Evolutionary conservation across 441 rosid genomes (phyloP), one percentile per base, ranked within the genome.

Genomic region (Bocquillonia castaneifolia): DNA sequence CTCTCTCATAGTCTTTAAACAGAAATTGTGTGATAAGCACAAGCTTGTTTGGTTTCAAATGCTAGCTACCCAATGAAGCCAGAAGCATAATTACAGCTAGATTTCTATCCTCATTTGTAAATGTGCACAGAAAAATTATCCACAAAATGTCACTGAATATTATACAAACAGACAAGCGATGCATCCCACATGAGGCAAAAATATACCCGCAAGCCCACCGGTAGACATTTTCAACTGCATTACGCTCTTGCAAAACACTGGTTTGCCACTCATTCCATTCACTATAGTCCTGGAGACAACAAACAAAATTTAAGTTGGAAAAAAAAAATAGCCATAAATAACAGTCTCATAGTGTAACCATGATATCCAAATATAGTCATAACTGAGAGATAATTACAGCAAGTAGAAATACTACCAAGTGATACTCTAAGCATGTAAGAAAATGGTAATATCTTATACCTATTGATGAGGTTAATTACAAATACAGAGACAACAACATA

Each of bases 151-250:
- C 36, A 31, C 47, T 32, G 56, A 55, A 28, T 8, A 22, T 14
- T 28, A 57, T 57, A 62, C 23, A 62, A 40, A 54, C 26, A 23
- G 20, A 54, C 14, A 1, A 29, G 67, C 52, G 75, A 63, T 34
- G 64, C 50, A 76, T 40, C 22, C 54, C 26, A 76, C 20, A 69
- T 42, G 67, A 71, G 61, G 23, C 31, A 45, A 66, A 47, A 69
- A 6, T 63, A 71, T 89, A 95, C 99, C 99, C 98, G 77, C 99
- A 95, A 57, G 88, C 91, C 99, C 99, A 95, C 68, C 89, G 80
- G 70, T 83, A 83, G 60, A 92, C 98, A 86, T 92, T 90, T 86
- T 92, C 98, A 48, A 92, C 83, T 36, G 77, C 83, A 75, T 92
- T 95, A 60, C 98, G 97, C 75, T 88, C 90, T 54, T 87, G 93